A percentile compares a stretch with the other conserved stretches of the same genome.
Conservation (phyloP, 306 rosid genomes). For the Vigna nakashimae region DNA sequence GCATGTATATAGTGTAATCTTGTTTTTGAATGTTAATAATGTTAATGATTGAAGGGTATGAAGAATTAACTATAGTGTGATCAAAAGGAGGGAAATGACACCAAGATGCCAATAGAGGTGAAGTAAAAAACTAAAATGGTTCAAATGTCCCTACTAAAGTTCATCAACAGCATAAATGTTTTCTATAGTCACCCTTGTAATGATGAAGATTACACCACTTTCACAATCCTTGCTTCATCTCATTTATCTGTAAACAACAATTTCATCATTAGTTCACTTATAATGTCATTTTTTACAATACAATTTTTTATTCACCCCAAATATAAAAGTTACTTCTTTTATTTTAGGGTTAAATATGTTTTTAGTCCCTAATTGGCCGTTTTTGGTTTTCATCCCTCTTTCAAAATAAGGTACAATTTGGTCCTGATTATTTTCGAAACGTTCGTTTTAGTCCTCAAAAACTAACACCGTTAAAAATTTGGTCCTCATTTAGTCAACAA, state of each 20-base stretch:
- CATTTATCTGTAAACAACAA: slow-evolving; percentile 54
- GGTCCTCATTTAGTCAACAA: too few relatives aligned
- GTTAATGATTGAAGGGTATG: slow-evolving; percentile 24
- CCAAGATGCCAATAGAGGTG: slow-evolving; percentile 24
- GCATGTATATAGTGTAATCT: slow-evolving; percentile 31
- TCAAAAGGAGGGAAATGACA: slow-evolving; percentile 27
- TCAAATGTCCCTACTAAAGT: slow-evolving; percentile 18
- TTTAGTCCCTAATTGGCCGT: too few relatives aligned
- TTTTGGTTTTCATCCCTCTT: too few relatives aligned
- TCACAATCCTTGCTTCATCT: slow-evolving; percentile 37
- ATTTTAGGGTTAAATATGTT: too few relatives aligned
- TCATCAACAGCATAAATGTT: slow-evolving; percentile 22
- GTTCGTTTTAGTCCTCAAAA: too few relatives aligned
- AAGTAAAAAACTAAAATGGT: slow-evolving; percentile 35
- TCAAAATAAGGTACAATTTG: too few relatives aligned
- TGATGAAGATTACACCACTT: slow-evolving; percentile 27
- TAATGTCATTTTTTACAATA: background rate
- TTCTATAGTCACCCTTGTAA: slow-evolving; percentile 32
- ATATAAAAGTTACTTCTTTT: background rate
- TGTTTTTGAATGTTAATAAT: slow-evolving; percentile 34
- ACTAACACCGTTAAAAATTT: too few relatives aligned
- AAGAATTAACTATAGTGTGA: slow-evolving; percentile 28
- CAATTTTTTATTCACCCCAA: background rate
- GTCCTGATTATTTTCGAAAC: too few relatives aligned
- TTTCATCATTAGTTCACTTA: slow-evolving; percentile 14